Conservation (phyloP, 2,329 filamentous ascomycete species). For the Aspergillus aculeatinus region DNA sequence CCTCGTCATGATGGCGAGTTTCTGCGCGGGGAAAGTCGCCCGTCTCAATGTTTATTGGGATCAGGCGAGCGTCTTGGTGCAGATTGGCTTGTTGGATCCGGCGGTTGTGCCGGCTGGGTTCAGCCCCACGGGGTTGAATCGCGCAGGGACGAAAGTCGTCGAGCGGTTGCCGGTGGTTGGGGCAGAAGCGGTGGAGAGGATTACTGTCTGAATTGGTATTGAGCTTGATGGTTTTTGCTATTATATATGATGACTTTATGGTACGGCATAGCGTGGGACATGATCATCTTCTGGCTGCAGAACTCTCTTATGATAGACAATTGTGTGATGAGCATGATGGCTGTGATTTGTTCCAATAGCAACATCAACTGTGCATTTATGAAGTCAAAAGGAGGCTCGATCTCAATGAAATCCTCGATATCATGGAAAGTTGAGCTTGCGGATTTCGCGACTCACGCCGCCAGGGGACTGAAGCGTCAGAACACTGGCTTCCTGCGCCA, state of each 20-base stretch:
- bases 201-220: slow-evolving; percentile 20
- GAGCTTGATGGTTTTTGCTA: neutral
- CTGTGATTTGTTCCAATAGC: neutral
- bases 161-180: slow-evolving; percentile 38
- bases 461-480: slow-evolving; percentile 73
- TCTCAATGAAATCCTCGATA: neutral
- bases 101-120: slow-evolving; percentile 52
- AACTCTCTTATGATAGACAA: neutral
- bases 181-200: slow-evolving; percentile 29
- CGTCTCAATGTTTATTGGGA: slow-evolving; percentile 63
- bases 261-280: neutral
- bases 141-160: slow-evolving; percentile 28
- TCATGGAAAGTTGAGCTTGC: slow-evolving; percentile 4
- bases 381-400: neutral
- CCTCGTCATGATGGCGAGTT: slow-evolving; percentile 52
- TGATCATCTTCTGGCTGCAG: neutral
- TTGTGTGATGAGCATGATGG: neutral
- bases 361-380: neutral
- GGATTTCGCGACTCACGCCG: slow-evolving; percentile 57
- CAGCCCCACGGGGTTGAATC: slow-evolving; percentile 28
- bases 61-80: slow-evolving; percentile 60
- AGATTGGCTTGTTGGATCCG: slow-evolving; percentile 58
- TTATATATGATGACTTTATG: neutral
- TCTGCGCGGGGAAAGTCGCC: slow-evolving; percentile 33
- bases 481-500: slow-evolving; percentile 79